Conservation (phyloP, 768 basidiomycete genomes). For the Holtermannia corniformis region DNA sequence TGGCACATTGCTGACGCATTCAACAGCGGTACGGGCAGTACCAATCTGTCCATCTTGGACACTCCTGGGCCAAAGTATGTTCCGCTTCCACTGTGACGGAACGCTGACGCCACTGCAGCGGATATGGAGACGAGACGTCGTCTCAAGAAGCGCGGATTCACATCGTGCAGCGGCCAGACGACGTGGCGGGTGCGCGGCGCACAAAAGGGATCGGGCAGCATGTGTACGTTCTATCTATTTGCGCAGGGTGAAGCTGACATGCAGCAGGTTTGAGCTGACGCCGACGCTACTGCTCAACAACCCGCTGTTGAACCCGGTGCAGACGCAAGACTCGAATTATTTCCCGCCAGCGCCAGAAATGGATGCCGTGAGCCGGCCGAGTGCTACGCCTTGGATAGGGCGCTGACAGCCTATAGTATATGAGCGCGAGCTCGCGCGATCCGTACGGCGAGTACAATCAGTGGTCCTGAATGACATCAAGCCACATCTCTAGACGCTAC, state of each 20-base stretch:
- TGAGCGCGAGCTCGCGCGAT: no score
- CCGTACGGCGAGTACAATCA: background rate
- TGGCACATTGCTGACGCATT: constrained; percentile 7
- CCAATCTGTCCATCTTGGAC: constrained; percentile 20
- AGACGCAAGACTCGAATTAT: constrained; percentile 36
- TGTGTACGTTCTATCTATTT: constrained; percentile 20
- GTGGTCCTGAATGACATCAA: no score
- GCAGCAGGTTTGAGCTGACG: constrained; percentile 34
- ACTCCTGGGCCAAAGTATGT: constrained; percentile 46
- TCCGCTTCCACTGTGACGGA: background rate
- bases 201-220: constrained; percentile 36
- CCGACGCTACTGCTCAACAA: constrained; percentile 36
- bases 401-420: background rate
- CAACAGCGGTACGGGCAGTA: constrained; percentile 26
- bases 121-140: constrained; percentile 48
- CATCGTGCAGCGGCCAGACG: constrained; percentile 65
- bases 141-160: constrained; percentile 75
- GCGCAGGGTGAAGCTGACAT: background rate
- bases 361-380: constrained; percentile 5
- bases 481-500: no score
- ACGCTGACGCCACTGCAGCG: constrained; percentile 13
- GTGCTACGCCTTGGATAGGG: background rate
- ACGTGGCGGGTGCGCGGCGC: constrained; percentile 7
- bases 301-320: constrained; percentile 29
- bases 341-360: constrained; percentile 34